Evolutionary conservation across 2,329 filamentous ascomycete genomes (phyloP).

Genomic region (Aspergillus floridensis): DNA sequence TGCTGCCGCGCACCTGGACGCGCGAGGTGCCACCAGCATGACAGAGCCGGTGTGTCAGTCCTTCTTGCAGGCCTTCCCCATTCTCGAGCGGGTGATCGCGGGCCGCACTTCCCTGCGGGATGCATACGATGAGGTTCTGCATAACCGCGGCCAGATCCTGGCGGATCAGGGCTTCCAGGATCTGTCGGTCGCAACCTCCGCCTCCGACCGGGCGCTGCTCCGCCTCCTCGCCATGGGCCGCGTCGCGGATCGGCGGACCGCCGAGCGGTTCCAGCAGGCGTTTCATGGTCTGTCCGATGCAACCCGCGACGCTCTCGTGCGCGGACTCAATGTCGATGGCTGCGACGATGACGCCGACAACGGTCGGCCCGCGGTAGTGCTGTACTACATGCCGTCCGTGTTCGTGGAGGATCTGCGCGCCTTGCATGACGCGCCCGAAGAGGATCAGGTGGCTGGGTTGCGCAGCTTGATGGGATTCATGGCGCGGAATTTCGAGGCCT

Average conservation of each 20-base stretch:
- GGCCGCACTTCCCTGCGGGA: neutral
- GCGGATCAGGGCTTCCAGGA: neutral
- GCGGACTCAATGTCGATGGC: neutral
- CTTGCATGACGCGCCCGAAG: neutral
- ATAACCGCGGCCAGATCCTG: slow-evolving; percentile 1
- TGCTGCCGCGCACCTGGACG: slow-evolving; percentile 3
- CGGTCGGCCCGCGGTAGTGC: slow-evolving; percentile 1
- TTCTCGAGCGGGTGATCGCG: neutral
- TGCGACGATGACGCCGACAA: neutral
- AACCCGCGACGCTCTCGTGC: neutral
- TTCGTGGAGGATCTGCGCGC: slow-evolving; percentile 3
- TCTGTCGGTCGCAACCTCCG: neutral
- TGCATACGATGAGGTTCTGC: slow-evolving; percentile 3
- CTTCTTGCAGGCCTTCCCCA: neutral
- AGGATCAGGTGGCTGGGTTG: neutral
- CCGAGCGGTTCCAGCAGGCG: slow-evolving; percentile 1
- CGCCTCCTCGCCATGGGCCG: slow-evolving; percentile 8
- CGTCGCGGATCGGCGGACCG: slow-evolving; percentile 3
- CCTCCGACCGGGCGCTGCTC: slow-evolving; percentile 3
- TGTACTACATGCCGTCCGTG: slow-evolving; percentile 10
- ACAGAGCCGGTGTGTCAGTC: slow-evolving; percentile 9
- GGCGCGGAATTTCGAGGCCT: neutral
- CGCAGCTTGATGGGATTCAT: slow-evolving; percentile 6
- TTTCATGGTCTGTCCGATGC: neutral
- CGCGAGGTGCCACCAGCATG: slow-evolving; percentile 6